Evolutionary conservation across 2,329 filamentous ascomycete genomes (phyloP), one percentile per base, ranked within the genome.

Genomic region (Trichophyton simii): DNA sequence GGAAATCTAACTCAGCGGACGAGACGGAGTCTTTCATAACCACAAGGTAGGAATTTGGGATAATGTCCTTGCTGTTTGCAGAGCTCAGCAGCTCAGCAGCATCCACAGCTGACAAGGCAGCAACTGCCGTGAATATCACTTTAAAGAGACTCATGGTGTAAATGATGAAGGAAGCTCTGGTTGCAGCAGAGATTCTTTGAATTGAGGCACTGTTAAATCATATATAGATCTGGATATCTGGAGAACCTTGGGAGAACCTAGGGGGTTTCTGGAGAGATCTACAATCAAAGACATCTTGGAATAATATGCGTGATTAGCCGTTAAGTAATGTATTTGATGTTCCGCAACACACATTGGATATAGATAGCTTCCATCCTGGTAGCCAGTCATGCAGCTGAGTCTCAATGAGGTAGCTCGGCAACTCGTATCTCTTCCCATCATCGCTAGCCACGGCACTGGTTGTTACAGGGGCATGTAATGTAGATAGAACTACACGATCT

Each of bases 11-110:
- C 9, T 61, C 48, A 11, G 34, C 11, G 15, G 44, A 9, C 1
- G 63, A 60, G 38, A 63, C 25, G 4, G 44, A n/a, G 15, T 63
- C 34, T 34, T 64, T 65, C 60, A 65, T 59, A 22, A 65, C 63
- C 55, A 65, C 58, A 36, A 65, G 63, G 54, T 65, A 65, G 2
- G 62, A 60, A 38, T 60, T 50, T 15, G 58, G 60, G 22, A 65
- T 48, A 5, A 63, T 38, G 20, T 64, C 61, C 42, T 59, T 58
- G n/a, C 18, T 13, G 11, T 61, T 31, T 8, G 18, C 50, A 25
- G 36, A 38, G 4, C 34, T 36, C 2, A 63, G 11, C 34, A 64
- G 41, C 7, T 28, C 55, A 6, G 60, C 62, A 60, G 60, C 63
- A 22, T 65, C 48, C 18, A 55, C 41, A 22, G 46, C 58, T 41